Conservation (phyloP, 2,329 filamentous ascomycete genomes). For the Neopestalotiopsis clavispora region DNA sequence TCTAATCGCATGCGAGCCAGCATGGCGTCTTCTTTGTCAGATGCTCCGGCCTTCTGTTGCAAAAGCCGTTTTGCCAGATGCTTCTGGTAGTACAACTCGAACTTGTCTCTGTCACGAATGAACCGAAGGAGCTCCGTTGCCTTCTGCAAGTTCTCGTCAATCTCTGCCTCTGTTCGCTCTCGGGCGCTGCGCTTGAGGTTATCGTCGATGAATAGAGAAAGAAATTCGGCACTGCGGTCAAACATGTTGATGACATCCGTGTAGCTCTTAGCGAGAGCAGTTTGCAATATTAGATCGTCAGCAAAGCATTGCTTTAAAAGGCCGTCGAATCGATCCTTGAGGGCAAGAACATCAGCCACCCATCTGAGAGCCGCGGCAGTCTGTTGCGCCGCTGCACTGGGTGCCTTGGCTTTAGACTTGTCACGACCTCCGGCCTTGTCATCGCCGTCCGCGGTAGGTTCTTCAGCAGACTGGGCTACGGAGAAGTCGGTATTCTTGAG, state of each 20-base stretch:
- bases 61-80: slow-evolving; percentile 88
- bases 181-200: slow-evolving; percentile 93
- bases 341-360: slow-evolving; percentile 85
- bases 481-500: slow-evolving; percentile 62
- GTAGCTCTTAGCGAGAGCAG: slow-evolving; percentile 84
- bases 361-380: slow-evolving; percentile 90
- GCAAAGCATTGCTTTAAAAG: slow-evolving; percentile 77
- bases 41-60: slow-evolving; percentile 86
- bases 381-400: slow-evolving; percentile 72
- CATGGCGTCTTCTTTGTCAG: slow-evolving; percentile 93
- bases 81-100: slow-evolving; percentile 98
- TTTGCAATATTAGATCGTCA: slow-evolving; percentile 78
- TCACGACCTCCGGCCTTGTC: slow-evolving; percentile 45
- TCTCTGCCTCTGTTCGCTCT: slow-evolving; percentile 87
- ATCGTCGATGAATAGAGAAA: slow-evolving; percentile 96
- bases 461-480: slow-evolving; percentile 35
- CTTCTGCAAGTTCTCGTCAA: slow-evolving; percentile 85
- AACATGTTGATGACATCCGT: slow-evolving; percentile 95
- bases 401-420: slow-evolving; percentile 52
- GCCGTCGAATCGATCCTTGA: slow-evolving; percentile 89
- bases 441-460: slow-evolving; percentile 44
- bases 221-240: slow-evolving; percentile 81
- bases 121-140: slow-evolving; percentile 88
- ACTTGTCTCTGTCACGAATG: slow-evolving; percentile 89
- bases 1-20: slow-evolving; percentile 97